These are phyloP conservation scores for Fusarium sp. DNA, from an alignment of 2,329 filamentous ascomycete genomes.

Conservation along the genomic window DNA sequence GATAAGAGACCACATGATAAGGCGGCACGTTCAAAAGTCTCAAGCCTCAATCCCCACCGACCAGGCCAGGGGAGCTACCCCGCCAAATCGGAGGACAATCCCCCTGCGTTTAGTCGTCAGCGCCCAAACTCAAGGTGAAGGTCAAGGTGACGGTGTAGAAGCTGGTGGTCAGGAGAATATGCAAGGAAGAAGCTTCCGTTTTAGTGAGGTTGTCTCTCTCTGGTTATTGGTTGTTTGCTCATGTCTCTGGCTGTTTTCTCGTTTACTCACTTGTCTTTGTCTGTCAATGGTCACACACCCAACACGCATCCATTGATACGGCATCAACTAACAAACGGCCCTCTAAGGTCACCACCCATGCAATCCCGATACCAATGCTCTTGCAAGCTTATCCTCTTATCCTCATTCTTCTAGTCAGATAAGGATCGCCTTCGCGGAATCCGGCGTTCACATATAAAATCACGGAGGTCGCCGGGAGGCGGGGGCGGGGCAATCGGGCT, in stretches of 20 bases:
- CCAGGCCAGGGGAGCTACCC: constrained; percentile 40
- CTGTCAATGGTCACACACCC: background rate
- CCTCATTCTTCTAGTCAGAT: constrained; percentile 6
- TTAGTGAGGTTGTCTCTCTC: background rate
- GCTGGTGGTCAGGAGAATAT: background rate
- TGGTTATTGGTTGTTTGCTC: background rate
- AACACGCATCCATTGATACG: background rate
- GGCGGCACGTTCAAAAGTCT: constrained; percentile 25
- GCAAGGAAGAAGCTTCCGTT: background rate
- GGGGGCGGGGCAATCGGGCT: constrained; percentile 32
- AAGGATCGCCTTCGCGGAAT: constrained; percentile 20
- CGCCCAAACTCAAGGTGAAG: constrained; percentile 5
- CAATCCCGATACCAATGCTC: background rate
- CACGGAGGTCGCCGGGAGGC: constrained; percentile 42
- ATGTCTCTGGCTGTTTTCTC: background rate
- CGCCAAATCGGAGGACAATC: constrained; percentile 36
- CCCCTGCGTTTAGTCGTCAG: constrained; percentile 35
- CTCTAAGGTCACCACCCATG: background rate
- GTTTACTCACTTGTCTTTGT: background rate
- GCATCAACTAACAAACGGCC: background rate
- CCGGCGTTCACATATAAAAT: constrained; percentile 16
- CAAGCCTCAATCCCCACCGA: constrained; percentile 37
- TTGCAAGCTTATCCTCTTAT: background rate
- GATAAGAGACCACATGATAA: constrained; percentile 43
- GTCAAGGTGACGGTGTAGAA: background rate